Evolutionary conservation across 2,329 filamentous ascomycete species (phyloP), one percentile per base, ranked within the genome.

Genomic region (Cytospora piceicola): DNA sequence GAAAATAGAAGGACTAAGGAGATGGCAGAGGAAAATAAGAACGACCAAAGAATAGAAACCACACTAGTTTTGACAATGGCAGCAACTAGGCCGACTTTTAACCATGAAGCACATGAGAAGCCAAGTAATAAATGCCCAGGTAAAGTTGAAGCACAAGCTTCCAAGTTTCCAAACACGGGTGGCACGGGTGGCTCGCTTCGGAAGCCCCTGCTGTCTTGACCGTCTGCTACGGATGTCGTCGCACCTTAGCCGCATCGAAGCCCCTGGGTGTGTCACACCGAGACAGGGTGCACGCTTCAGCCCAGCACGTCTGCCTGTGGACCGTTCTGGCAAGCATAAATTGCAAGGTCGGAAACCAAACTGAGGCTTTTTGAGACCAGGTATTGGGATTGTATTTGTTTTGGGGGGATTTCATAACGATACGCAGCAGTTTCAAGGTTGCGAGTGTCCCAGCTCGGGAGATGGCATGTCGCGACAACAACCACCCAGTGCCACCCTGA

Each of bases 231-330:
- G 53, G 53, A 55, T 11, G 63, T 58, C 58, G 63, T 65, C 58
- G 58, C 63, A 65, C n/a, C 27, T 65, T 54, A 36, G 63, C 63
- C 63, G 63, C 63, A 58, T 65, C 53, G 63, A 57, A 56, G 51
- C 58, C 63, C 63, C 63, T 65, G 63, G 58, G 63, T 65, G 63
- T 58, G 58, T 49, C 57, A 39, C 57, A 39, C 36, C 29, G 2
- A 49, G 30, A 24, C 42, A 22, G 58, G 46, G 42, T 36, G 42
- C 30, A 30, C 24, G 24, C n/a, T 17, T 30, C 29, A 24, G 46
- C 58, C 42, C n/a, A 51, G 58, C n/a, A 46, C 30, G n/a, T 27
- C 14, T 20, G 6, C 17, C 22, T 22, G 24, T 39, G 15, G 57
- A 22, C 32, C 27, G 34, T 58, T 11, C 5, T 49, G 29, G 24